Percentiles rank a stretch among this genome's conserved stretches.
These are phyloP conservation scores for Salix udensis DNA, from an alignment of 345 rosid species.

Conservation along the genomic window DNA sequence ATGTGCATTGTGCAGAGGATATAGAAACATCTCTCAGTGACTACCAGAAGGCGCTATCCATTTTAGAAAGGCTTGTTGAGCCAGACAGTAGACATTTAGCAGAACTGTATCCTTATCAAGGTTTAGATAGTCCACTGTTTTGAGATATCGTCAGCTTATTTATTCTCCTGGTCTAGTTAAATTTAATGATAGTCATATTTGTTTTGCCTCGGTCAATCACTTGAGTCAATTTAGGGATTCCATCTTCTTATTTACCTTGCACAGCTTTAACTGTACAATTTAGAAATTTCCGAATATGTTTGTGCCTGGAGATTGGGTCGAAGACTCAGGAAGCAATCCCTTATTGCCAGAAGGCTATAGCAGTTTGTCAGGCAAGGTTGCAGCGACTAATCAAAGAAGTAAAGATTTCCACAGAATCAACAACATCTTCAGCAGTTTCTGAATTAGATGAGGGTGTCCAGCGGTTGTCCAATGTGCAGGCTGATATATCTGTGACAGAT, in stretches of 20 bases:
- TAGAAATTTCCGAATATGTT: conserved; percentile 84
- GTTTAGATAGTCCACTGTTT: not conserved
- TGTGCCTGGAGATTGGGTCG: conserved; percentile 79
- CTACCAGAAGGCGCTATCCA: conserved; percentile 68
- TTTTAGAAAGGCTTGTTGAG: conserved; percentile 73
- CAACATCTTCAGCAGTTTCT: conserved; percentile 46
- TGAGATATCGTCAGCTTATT: not conserved
- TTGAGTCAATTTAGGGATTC: not conserved
- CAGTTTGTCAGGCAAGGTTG: conserved; percentile 64
- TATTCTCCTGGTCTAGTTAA: not conserved
- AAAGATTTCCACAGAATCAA: conserved; percentile 45
- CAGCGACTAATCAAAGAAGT: conserved; percentile 56
- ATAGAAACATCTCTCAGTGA: conserved; percentile 84
- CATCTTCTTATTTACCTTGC: not conserved
- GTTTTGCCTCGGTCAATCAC: not conserved
- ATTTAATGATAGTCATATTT: not conserved
- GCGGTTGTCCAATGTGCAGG: conserved; percentile 51
- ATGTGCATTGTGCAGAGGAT: conserved; percentile 57
- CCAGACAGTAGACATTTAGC: conserved; percentile 80
- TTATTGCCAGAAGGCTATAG: conserved; percentile 72
- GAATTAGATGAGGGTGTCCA: conserved; percentile 50
- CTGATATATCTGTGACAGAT: conserved; percentile 42
- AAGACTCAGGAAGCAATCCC: conserved; percentile 74
- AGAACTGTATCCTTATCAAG: conserved; percentile 76
- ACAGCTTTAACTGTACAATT: conserved; percentile 45